phyloP scores from a whole-genome alignment of 345 rosid genomes.

The Gossypium stocksii region DNA sequence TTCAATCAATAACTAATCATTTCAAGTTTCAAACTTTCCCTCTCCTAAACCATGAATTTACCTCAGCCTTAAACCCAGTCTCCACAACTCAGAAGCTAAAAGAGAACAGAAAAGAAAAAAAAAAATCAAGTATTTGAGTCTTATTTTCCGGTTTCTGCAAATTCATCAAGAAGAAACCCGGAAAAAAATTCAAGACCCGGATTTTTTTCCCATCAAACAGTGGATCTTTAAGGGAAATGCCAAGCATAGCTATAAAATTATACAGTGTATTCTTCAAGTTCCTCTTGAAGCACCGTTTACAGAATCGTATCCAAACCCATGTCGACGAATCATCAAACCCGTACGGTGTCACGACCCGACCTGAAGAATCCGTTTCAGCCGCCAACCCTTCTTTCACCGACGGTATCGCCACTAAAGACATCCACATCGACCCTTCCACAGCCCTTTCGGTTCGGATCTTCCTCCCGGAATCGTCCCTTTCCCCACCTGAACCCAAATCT shows the following conservation, averaged over 20 bases:
- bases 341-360: constrained; percentile 71
- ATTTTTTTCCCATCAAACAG: background rate
- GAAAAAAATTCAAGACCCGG: background rate
- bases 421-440: constrained; percentile 86
- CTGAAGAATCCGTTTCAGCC: constrained; percentile 75
- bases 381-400: constrained; percentile 83
- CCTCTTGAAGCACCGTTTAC: constrained; percentile 71
- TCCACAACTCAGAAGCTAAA: background rate
- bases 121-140: background rate
- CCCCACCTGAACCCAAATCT: constrained; percentile 32
- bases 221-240: constrained; percentile 42
- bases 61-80: background rate
- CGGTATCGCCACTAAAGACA: constrained; percentile 90
- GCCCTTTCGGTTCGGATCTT: constrained; percentile 81
- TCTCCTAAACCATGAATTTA: constrained; percentile 16
- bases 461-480: constrained; percentile 80
- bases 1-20: background rate
- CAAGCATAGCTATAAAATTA: constrained; percentile 75
- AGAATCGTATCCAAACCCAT: constrained; percentile 60
- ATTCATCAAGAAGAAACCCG: background rate
- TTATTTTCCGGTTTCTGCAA: constrained; percentile 12
- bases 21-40: background rate
- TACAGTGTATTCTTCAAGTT: constrained; percentile 95
- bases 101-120: background rate
- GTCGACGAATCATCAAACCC: constrained; percentile 40